Conservation (phyloP, 2,329 filamentous ascomycete genomes). For the Botryosphaeria dothidea region DNA sequence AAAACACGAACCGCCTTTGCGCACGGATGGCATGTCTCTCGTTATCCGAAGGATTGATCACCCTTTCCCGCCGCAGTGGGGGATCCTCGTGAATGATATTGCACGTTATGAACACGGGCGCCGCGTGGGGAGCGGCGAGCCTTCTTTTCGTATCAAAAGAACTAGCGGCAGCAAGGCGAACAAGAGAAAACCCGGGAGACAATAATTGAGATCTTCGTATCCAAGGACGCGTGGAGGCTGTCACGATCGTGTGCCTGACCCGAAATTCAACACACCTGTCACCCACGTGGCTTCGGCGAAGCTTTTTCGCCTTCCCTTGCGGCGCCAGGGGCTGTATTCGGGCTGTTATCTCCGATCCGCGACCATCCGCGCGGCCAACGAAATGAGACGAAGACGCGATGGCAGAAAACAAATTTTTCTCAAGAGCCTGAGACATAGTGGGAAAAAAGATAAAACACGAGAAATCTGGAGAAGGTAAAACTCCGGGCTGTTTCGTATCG, state of each 20-base stretch:
- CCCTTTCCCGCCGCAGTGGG: background rate
- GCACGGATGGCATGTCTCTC: background rate
- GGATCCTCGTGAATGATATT: background rate
- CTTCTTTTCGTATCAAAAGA: background rate
- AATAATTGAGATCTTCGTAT: constrained; percentile 1
- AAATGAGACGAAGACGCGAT: background rate
- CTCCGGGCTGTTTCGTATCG: background rate
- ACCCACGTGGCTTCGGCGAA: constrained; percentile 11
- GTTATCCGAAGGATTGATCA: constrained; percentile 2
- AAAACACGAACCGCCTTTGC: background rate
- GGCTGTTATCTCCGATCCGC: constrained; percentile 2
- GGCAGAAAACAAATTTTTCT: background rate
- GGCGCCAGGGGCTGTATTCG: background rate
- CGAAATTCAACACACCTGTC: background rate
- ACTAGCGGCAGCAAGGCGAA: background rate
- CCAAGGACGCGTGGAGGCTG: background rate
- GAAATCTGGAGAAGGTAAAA: background rate
- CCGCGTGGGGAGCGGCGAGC: background rate
- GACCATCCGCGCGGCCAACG: background rate
- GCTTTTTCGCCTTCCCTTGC: background rate
- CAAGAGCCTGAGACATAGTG: background rate
- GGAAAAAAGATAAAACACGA: background rate
- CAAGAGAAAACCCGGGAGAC: background rate
- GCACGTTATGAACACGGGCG: background rate
- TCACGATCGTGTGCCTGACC: background rate